phyloP scores from a whole-genome alignment of 345 rosid species.

The Trapa incisa region DNA sequence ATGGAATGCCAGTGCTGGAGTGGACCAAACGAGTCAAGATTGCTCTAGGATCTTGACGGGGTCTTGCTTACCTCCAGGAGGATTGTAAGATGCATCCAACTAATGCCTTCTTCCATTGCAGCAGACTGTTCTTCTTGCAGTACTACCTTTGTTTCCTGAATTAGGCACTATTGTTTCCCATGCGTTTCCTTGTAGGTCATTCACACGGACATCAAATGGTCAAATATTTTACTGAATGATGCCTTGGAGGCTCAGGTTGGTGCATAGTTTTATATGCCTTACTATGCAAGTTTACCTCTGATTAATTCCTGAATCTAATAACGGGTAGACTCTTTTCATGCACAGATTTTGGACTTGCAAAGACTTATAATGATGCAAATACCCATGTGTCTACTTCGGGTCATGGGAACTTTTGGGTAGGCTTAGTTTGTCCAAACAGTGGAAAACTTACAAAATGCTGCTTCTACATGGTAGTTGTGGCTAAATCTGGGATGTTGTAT shows the following conservation, averaged over 20 bases:
- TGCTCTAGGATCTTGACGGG: constrained; percentile 92
- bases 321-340: background rate
- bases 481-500: too few species aligned
- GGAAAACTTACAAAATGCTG: too few species aligned
- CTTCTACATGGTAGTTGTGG: too few species aligned
- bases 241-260: constrained; percentile 80
- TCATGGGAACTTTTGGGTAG: too few species aligned
- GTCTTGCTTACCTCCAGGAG: constrained; percentile 93
- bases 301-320: background rate
- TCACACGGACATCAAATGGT: constrained; percentile 87
- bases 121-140: background rate
- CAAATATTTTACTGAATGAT: constrained; percentile 74
- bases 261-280: constrained; percentile 1
- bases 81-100: constrained; percentile 49
- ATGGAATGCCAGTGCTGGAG: constrained; percentile 50
- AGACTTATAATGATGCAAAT: constrained; percentile 8
- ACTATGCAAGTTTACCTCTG: background rate
- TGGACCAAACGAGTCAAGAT: constrained; percentile 81
- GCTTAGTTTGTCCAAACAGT: too few species aligned
- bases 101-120: background rate
- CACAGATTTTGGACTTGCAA: constrained; percentile 98
- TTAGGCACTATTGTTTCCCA: background rate
- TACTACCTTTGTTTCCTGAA: background rate
- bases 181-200: constrained; percentile 42
- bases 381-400: too few species aligned